Evolutionary conservation across 768 basidiomycete species (phyloP).

Genomic region (Hygrophoropsis aurantiaca): DNA sequence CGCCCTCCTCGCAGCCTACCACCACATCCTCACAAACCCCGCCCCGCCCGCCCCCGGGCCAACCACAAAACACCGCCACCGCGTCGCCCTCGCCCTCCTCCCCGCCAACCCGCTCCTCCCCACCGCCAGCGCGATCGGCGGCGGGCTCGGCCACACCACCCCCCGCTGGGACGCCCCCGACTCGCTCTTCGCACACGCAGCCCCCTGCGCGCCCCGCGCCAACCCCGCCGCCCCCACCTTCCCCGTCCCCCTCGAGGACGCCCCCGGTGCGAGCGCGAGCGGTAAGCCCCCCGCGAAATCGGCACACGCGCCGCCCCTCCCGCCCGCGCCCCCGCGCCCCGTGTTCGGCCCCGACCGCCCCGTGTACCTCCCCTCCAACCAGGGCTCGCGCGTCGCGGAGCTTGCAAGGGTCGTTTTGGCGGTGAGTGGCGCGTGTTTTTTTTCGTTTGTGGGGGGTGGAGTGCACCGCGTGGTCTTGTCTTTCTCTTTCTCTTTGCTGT

Average conservation of each 20-base stretch:
- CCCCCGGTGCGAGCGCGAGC: conserved; percentile 21
- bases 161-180: conserved; percentile 71
- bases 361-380: conserved; percentile 63
- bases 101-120: too few species aligned
- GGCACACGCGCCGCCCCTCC: conserved; percentile 38
- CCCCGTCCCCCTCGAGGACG: conserved; percentile 47
- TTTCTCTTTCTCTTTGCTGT: background rate
- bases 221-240: conserved; percentile 66
- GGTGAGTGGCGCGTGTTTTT: conserved; percentile 39
- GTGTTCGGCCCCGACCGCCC: conserved; percentile 51
- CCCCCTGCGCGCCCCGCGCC: conserved; percentile 62
- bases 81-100: conserved; percentile 73
- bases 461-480: too few species aligned
- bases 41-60: conserved; percentile 46
- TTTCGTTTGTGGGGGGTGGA: too few species aligned
- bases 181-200: conserved; percentile 59
- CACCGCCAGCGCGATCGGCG: too few species aligned
- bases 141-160: too few species aligned
- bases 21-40: conserved; percentile 75
- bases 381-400: conserved; percentile 63
- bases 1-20: conserved; percentile 67
- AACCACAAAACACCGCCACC: conserved; percentile 65
- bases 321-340: conserved; percentile 35
- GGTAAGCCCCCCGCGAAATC: conserved; percentile 53
- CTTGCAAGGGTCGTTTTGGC: conserved; percentile 67